Percentiles rank a stretch among this genome's conserved stretches.
phyloP scores from a whole-genome alignment of 257 asterid species.

The Echium plantagineum region DNA sequence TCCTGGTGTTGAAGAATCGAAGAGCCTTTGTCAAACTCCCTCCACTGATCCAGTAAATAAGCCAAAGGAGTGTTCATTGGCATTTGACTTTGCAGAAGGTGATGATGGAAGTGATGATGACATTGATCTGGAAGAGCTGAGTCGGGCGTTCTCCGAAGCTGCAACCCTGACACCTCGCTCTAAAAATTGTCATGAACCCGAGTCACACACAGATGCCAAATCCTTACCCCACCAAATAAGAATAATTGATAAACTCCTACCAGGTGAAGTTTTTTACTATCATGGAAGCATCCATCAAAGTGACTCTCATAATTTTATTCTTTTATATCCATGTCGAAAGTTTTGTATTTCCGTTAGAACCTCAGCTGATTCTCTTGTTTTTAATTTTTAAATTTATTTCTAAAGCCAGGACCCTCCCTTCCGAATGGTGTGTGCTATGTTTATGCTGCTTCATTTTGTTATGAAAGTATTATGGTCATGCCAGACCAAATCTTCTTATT shows the following conservation, averaged over 20 bases:
- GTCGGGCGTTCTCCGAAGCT: constrained; percentile 66
- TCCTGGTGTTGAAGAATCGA: constrained; percentile 16
- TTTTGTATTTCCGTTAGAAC: too few relatives aligned
- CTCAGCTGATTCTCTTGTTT: neutral
- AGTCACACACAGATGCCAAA: constrained; percentile 20
- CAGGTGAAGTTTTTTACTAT: constrained; percentile 32
- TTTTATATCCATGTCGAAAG: neutral
- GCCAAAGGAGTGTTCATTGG: constrained; percentile 38
- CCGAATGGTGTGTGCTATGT: neutral
- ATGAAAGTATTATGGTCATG: too few relatives aligned
- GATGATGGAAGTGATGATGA: constrained; percentile 32
- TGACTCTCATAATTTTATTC: too few relatives aligned
- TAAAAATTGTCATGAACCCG: constrained; percentile 25
- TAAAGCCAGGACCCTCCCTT: neutral
- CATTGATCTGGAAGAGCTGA: constrained; percentile 63
- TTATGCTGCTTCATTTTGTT: neutral
- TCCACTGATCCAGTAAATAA: constrained; percentile 23
- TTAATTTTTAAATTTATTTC: too few relatives aligned
- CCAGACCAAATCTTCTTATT: too few relatives aligned
- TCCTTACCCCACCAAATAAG: constrained; percentile 19
- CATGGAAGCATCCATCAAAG: neutral
- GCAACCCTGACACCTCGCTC: constrained; percentile 31
- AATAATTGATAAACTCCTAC: constrained; percentile 32
- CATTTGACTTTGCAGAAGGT: constrained; percentile 34
- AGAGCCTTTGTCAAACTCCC: constrained; percentile 10